phyloP scores from a whole-genome alignment of 164 flowering plant genomes.

The Nymphaea colorata region DNA sequence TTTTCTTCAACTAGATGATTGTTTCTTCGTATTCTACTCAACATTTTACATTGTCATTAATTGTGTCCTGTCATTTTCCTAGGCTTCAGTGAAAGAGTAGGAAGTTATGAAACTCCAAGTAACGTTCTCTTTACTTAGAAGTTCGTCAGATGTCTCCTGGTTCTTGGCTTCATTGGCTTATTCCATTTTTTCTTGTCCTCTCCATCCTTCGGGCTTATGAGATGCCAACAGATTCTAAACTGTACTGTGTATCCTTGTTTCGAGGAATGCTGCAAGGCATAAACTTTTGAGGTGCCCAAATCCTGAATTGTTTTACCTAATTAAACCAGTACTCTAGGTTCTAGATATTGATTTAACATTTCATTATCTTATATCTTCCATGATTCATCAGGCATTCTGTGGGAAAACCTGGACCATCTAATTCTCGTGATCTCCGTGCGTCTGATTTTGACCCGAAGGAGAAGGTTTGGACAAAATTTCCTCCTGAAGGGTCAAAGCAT shows the following conservation, averaged over 20 bases:
- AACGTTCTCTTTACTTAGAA: no score
- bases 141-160: no score
- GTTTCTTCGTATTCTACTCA: no score
- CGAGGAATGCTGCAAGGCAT: not conserved
- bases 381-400: slow-evolving; percentile 57
- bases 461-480: slow-evolving; percentile 76
- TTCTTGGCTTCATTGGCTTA: no score
- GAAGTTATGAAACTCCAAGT: no score
- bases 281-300: not conserved
- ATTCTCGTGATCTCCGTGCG: slow-evolving; percentile 51
- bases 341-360: not conserved
- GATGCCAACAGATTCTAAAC: not conserved
- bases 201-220: no score
- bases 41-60: no score
- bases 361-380: not conserved
- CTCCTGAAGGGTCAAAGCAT: slow-evolving; percentile 69
- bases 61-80: no score
- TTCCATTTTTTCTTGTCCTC: no score
- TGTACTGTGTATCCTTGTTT: not conserved
- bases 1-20: no score
- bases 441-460: slow-evolving; percentile 86
- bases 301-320: not conserved
- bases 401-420: slow-evolving; percentile 63
- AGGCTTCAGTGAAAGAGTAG: no score
- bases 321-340: not conserved